Base-by-base conservation (phyloP, 2,329 filamentous ascomycete genomes). In the Scedosporium minutisporum region DNA sequence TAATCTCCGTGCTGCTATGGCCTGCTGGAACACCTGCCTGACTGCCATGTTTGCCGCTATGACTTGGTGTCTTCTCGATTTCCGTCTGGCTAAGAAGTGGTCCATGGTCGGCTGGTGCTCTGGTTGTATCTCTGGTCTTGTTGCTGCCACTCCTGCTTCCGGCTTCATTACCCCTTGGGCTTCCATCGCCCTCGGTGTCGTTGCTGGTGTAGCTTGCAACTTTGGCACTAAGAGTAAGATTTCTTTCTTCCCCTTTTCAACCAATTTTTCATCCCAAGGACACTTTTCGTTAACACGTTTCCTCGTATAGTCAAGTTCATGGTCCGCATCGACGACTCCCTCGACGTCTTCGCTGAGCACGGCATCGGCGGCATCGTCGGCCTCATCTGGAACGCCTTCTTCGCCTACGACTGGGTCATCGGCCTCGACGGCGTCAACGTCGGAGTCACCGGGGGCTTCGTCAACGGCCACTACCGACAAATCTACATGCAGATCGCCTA, bases 1-100 rank as follows among this genome's bases (percentile, higher is more conserved):
- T 68, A 97, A 97, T 80, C 83, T 97, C 62, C 90, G 95, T 67
- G 95, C 95, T 62, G 88, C 89, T 67, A 96, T 97, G 87, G 93
- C 95, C 62, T 96, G 91, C 86, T 99, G 93, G 93, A 97, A 97
- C 83, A 91, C 90, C 64, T 97, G 95, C 80, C 75, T 96, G 71
- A 95, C 91, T 44, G 93, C 91, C 73, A 91, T 92, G 80, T 96
- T 97, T 71, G 93, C 86, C 48, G 89, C 91, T 67, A 90, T 95
- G 76, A 90, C 92, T 62, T 99, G 95, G 95, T 92, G 93, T 70
- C 77, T 97, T 58, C 91, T 97, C 70, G 95, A 99, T 84, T 97
- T 88, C 85, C 89, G 95, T 65, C 86, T 97, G 64, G 92, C 92
- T 64, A 87, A 87, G 76, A 97, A 97, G 81, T 96, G 93, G 92